Evolutionary conservation across 768 basidiomycete species (phyloP), one percentile per base, ranked within the genome.

Genomic region (Coprinellus aureogranulatus): DNA sequence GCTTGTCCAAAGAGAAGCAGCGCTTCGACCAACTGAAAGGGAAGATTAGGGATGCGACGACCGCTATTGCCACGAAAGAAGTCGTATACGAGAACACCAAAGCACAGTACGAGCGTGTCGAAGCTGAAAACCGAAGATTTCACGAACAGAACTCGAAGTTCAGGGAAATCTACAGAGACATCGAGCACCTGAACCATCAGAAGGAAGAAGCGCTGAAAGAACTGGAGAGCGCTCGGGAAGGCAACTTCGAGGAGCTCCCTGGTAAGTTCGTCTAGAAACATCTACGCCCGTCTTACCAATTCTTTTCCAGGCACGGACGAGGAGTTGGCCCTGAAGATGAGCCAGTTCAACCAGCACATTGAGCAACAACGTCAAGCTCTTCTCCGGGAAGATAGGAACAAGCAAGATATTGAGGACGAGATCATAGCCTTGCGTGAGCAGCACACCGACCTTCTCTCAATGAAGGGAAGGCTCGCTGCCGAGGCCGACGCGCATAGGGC

Each of bases 61-160:
- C 79, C 1, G 68, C 72, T 1, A 87, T 96, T 64, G 80, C 84
- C 3, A 72, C 77, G 0, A 94, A 92, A 67, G 85, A 94, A 61
- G 75, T 84, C 3, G 82, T 90, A 54, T 85, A 87, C 49, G 90
- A 94, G 57, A 81, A 86, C 42, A 80, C 86, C 14, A 87, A 88
- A 65, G 78, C 76, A 14, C 71, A 83, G 59, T 86, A 88, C 61
- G 85, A 92, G 26, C 75, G 74, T 16, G 74, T 89, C 20, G 86
- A 85, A 40, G 77, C 80, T 58, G 79, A 83, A n/a, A 93, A 92
- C 65, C 76, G 80, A 53, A 86, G 82, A 57, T 94, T 94, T 69
- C 87, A 92, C 64, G 90, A 96, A 50, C 81, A 85, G 45, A 87
- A 91, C 2, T 86, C 85, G 22, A 89, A 89, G 66, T 97, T 98